Conservation (phyloP, 2,329 filamentous ascomycete species). For the Pseudocercospora eumusae region DNA sequence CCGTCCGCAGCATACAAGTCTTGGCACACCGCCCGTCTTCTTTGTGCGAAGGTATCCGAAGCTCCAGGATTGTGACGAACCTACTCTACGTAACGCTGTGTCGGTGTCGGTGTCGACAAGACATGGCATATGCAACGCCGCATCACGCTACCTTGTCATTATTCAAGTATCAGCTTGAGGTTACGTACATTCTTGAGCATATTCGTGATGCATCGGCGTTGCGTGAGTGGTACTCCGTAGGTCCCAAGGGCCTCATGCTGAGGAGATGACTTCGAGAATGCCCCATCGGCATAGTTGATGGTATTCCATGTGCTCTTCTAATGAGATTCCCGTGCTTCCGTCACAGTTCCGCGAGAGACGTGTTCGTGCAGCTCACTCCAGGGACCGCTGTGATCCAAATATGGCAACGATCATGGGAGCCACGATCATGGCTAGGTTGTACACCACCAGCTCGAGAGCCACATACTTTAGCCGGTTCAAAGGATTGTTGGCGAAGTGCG, state of each 20-base stretch:
- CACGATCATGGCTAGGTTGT: slow-evolving; percentile 14
- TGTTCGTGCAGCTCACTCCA: neutral
- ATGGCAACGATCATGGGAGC: slow-evolving; percentile 17
- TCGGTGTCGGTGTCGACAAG: neutral
- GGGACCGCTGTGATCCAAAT: slow-evolving; percentile 15
- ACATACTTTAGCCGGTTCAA: neutral
- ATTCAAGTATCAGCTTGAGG: neutral
- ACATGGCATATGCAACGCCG: neutral
- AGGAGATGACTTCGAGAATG: neutral
- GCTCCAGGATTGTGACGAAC: neutral
- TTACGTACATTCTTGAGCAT: neutral
- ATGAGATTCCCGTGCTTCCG: neutral
- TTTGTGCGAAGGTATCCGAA: neutral
- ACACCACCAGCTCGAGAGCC: neutral
- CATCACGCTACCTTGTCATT: neutral
- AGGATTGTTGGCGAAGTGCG: neutral
- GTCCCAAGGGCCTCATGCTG: neutral
- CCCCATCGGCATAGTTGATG: neutral
- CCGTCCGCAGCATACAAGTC: neutral
- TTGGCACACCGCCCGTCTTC: neutral
- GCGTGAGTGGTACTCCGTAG: neutral
- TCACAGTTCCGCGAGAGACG: neutral
- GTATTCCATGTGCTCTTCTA: neutral
- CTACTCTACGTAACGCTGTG: neutral
- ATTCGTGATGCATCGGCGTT: neutral